Base-by-base conservation (phyloP, 805 yeast genomes). In the Teunomyces tritomae region DNA sequence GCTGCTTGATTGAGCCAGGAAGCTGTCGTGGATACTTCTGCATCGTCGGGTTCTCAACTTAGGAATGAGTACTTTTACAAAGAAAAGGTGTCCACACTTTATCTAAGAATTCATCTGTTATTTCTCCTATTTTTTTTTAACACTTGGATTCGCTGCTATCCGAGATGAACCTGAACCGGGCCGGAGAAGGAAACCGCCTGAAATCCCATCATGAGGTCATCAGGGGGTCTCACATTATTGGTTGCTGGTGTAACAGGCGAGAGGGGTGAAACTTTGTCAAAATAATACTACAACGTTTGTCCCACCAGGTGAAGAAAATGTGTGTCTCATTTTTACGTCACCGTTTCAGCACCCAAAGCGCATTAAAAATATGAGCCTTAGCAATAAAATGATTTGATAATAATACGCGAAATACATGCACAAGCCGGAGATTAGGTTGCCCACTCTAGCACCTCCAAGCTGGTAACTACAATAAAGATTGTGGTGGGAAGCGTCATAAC, bases 401-500 rank as follows among this genome's bases (percentile, higher is more conserved):
- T 11, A 10, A 39, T 13, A 24, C 6, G 42, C 26, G 29, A 39
- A 5, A 5, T 26, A 17, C 10, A 27, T 26, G 17, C 14, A 20
- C n/a, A 11, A 14, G 13, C 34, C 34, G 34, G 14, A 32, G 20
- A 43, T 28, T 37, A 37, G 3, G 36, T n/a, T 6, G 51, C 48
- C 51, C 51, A 48, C 30, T 79, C 73, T 45, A 82, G 64, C 7
- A 80, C 85, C 56, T 78, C 76, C 57, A 87, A 77, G 37, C 89
- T 80, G 6, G 82, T 74, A 20, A 84, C 86, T 27, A 87, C 92
- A 47, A 85, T 83, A 36, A 78, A 65, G 29, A 87, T 87, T 27
- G 92, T 85, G 3, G 87, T 83, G 0, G 95, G 95, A 46, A 87
- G 71, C 11, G 91, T 85, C 54, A 87, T 66, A 2, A 87, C 76